Conservation (phyloP, 106 monocot genomes). For the Dendrobium huoshanense region DNA sequence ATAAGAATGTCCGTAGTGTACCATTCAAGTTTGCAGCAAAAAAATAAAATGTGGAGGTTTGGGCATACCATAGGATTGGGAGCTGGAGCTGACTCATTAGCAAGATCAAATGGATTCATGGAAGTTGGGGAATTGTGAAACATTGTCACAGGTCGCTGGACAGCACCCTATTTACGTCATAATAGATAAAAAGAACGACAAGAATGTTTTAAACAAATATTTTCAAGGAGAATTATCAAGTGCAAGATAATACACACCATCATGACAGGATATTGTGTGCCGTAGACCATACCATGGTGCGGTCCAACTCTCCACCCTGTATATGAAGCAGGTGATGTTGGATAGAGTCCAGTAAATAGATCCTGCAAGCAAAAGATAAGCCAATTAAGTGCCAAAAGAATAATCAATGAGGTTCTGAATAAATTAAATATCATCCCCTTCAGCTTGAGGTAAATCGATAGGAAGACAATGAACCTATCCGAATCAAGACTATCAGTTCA, state of each 20-base stretch:
- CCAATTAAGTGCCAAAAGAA: background rate
- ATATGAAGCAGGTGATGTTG: slow-evolving; percentile 3
- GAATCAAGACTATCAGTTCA: background rate
- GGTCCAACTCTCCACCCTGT: slow-evolving; percentile 12
- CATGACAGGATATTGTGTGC: slow-evolving; percentile 19
- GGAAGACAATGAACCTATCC: background rate
- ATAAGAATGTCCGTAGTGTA: background rate
- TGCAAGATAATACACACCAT: slow-evolving; percentile 11
- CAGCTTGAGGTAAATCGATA: background rate
- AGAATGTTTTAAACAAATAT: too few relatives aligned
- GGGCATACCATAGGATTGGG: slow-evolving; percentile 21
- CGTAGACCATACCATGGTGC: slow-evolving; percentile 12
- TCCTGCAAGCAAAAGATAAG: slow-evolving; percentile 17
- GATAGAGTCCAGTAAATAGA: slow-evolving; percentile 24
- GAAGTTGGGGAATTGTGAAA: slow-evolving; percentile 9
- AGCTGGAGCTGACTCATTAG: slow-evolving; percentile 2
- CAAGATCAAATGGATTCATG: slow-evolving; percentile 22
- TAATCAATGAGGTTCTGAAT: background rate
- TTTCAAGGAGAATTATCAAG: background rate
- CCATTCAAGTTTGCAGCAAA: background rate
- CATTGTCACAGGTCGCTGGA: background rate
- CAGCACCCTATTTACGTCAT: background rate
- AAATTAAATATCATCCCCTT: background rate
- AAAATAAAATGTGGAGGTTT: background rate
- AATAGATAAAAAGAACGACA: slow-evolving; percentile 3